Evolutionary conservation across 129 eudicot species (phyloP).

Genomic region (Sambucus nigra): DNA sequence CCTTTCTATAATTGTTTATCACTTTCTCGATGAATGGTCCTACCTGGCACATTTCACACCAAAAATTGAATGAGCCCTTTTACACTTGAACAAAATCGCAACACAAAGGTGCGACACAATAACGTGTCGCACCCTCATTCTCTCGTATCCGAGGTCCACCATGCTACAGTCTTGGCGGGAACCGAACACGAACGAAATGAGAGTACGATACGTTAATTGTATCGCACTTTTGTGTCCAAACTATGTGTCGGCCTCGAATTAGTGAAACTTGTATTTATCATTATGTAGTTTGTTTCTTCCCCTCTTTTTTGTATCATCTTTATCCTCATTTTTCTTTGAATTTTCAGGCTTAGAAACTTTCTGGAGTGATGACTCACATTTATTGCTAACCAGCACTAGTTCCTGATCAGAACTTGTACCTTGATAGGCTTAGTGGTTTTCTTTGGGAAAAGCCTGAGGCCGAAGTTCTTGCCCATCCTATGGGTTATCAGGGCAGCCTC

Average conservation of each 20-base stretch:
- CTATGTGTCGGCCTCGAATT: too few species aligned
- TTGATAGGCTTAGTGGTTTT: constrained; percentile 14
- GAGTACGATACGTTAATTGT: too few species aligned
- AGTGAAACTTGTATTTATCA: constrained; percentile 20
- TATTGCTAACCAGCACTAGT: not conserved
- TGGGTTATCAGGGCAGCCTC: constrained; percentile 36
- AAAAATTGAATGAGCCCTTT: too few species aligned
- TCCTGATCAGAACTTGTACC: not conserved
- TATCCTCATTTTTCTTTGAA: constrained; percentile 1
- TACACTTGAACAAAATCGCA: too few species aligned
- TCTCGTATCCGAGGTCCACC: too few species aligned
- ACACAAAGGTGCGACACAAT: too few species aligned
- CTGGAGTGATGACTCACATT: not conserved
- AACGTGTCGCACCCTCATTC: too few species aligned
- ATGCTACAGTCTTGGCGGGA: too few species aligned
- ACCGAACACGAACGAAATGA: too few species aligned
- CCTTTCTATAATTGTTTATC: constrained; percentile 39
- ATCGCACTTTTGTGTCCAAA: too few species aligned
- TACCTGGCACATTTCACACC: constrained; percentile 53
- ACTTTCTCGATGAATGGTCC: constrained; percentile 30
- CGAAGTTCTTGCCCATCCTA: constrained; percentile 31
- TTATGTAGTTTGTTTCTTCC: not conserved
- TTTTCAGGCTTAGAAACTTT: not conserved
- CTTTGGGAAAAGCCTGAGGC: constrained; percentile 34
- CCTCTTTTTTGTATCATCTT: constrained; percentile 11